These are phyloP conservation scores for Cryptococcus wingfieldii DNA, from an alignment of 1,284 basidiomycete species.

Conservation along the genomic window DNA sequence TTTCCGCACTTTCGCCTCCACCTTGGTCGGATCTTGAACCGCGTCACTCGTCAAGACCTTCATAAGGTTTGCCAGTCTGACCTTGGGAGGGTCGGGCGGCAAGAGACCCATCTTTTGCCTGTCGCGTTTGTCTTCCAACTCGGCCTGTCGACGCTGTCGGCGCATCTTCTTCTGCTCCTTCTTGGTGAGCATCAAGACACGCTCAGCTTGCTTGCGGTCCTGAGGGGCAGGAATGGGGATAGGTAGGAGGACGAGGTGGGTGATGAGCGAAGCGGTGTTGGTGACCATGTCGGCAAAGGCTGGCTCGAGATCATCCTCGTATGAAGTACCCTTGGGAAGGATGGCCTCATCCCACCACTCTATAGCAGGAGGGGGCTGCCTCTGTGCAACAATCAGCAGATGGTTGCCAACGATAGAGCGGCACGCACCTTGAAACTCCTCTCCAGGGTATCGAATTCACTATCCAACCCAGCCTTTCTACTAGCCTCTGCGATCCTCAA, in stretches of 20 bases:
- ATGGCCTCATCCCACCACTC: conserved; percentile 98
- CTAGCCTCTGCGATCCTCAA: conserved; percentile 87
- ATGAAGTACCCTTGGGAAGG: conserved; percentile 67
- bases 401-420: conserved; percentile 8
- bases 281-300: conserved; percentile 56
- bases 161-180: conserved; percentile 65
- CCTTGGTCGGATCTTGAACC: conserved; percentile 90
- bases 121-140: conserved; percentile 91
- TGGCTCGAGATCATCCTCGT: conserved; percentile 61
- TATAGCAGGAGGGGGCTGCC: conserved; percentile 76
- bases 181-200: conserved; percentile 73
- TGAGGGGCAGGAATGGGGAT: conserved; percentile 90
- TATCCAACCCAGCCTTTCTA: conserved; percentile 85
- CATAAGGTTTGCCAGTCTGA: conserved; percentile 94
- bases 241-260: conserved; percentile 91
- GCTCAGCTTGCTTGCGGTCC: conserved; percentile 68
- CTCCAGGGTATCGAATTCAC: conserved; percentile 84
- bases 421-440: conserved; percentile 69
- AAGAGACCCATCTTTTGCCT: conserved; percentile 92
- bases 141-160: conserved; percentile 78
- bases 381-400: conserved; percentile 49
- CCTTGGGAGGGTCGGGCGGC: conserved; percentile 93
- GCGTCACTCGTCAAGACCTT: conserved; percentile 95
- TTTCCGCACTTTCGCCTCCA: conserved; percentile 87
- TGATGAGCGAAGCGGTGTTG: conserved; percentile 70